phyloP scores from a whole-genome alignment of 192 early-diverging fungal genomes.

The Podila epicladia region DNA sequence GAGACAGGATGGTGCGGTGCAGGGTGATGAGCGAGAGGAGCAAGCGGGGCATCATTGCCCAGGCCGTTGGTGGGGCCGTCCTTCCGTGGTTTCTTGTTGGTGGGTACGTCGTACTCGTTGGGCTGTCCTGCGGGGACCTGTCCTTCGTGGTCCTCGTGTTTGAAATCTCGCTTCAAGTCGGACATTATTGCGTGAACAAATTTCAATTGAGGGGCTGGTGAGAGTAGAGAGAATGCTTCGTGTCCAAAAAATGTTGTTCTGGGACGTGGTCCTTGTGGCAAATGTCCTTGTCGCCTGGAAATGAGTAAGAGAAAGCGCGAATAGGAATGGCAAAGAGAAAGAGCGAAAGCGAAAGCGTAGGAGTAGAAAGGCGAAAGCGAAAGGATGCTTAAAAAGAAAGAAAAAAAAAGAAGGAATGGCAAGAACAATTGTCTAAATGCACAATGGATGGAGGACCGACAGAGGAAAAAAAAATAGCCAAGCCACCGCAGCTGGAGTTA shows the following conservation, averaged over 20 bases:
- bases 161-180: slow-evolving; percentile 45
- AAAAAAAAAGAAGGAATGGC: background rate
- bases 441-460: background rate
- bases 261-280: too few species aligned
- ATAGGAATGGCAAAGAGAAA: background rate
- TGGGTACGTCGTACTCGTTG: slow-evolving; percentile 21
- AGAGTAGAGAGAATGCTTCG: too few species aligned
- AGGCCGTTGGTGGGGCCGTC: slow-evolving; percentile 21
- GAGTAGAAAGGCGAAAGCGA: background rate
- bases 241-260: too few species aligned
- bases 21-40: background rate
- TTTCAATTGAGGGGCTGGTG: too few species aligned
- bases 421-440: too few species aligned
- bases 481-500: background rate
- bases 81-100: slow-evolving; percentile 36
- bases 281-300: too few species aligned
- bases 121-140: slow-evolving; percentile 11
- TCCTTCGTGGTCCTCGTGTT: slow-evolving; percentile 29
- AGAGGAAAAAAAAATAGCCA: background rate
- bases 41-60: slow-evolving; percentile 1
- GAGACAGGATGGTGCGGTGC: background rate
- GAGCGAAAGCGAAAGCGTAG: background rate
- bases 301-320: background rate
- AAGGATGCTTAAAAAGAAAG: background rate
- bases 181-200: slow-evolving; percentile 21